Percentiles rank a stretch among this genome's conserved stretches.
Conservation (phyloP, 1,284 basidiomycete genomes). For the Ganoderma meredithae region DNA sequence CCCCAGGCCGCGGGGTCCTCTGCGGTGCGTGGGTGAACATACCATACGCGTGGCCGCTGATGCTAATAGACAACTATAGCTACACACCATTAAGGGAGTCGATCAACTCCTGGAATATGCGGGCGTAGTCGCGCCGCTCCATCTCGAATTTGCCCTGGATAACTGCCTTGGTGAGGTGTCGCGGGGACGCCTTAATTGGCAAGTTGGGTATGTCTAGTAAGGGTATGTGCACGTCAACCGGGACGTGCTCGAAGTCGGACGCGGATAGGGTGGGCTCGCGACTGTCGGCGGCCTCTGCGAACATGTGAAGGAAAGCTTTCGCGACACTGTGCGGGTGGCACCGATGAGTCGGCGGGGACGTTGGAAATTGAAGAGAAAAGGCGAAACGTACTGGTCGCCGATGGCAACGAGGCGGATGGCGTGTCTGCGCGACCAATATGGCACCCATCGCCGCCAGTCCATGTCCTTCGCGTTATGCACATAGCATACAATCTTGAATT, state of each 20-base stretch:
- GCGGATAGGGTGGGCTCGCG: constrained; percentile 38
- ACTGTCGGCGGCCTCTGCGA: constrained; percentile 43
- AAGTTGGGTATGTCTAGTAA: constrained; percentile 43
- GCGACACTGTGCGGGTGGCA: constrained; percentile 38
- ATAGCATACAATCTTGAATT: constrained; percentile 48
- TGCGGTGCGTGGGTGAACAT: constrained; percentile 21
- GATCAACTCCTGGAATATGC: constrained; percentile 45
- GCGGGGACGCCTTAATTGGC: constrained; percentile 29
- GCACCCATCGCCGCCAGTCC: constrained; percentile 43
- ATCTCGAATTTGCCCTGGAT: constrained; percentile 46
- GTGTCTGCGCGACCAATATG: constrained; percentile 44
- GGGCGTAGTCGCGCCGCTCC: constrained; percentile 44
- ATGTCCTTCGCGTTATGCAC: constrained; percentile 45
- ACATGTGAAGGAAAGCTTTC: constrained; percentile 40
- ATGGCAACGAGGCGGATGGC: constrained; percentile 48
- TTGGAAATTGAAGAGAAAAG: neutral
- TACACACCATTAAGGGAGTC: constrained; percentile 39
- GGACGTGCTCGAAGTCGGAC: constrained; percentile 46
- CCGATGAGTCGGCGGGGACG: neutral
- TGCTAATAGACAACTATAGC: neutral
- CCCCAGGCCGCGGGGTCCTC: constrained; percentile 46
- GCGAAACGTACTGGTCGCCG: constrained; percentile 43
- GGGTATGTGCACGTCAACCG: constrained; percentile 47
- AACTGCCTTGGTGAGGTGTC: constrained; percentile 44
- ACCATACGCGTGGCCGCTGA: neutral